phyloP scores from a whole-genome alignment of 768 basidiomycete species.

The Termitomyces sp. region DNA sequence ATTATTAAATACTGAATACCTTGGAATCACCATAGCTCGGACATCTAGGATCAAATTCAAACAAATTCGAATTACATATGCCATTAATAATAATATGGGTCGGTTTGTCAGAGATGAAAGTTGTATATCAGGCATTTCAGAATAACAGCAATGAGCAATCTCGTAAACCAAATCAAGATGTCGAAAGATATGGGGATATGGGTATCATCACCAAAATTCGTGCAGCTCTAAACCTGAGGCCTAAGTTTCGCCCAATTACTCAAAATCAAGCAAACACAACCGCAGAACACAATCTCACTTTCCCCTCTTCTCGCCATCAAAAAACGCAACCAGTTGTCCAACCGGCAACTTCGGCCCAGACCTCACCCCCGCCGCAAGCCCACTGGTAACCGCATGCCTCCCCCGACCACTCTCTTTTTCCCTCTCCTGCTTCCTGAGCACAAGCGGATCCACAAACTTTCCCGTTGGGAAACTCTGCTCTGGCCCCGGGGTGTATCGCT shows the following conservation, averaged over 20 bases:
- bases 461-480: constrained; percentile 22
- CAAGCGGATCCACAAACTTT: constrained; percentile 75
- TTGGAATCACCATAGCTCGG: too few species aligned
- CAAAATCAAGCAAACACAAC: neutral
- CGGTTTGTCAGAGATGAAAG: neutral
- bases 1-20: too few species aligned
- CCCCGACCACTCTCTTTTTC: constrained; percentile 31
- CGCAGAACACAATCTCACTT: neutral
- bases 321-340: constrained; percentile 80
- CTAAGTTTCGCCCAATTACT: neutral
- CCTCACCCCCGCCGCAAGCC: constrained; percentile 38
- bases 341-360: constrained; percentile 62
- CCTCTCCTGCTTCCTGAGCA: constrained; percentile 65
- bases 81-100: neutral
- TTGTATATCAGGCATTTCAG: neutral
- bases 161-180: neutral
- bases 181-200: too few species aligned
- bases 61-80: too few species aligned
- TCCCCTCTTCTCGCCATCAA: constrained; percentile 45
- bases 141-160: neutral
- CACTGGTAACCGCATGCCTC: constrained; percentile 4
- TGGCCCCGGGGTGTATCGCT: constrained; percentile 16
- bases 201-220: neutral
- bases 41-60: too few species aligned
- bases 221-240: neutral